Evolutionary conservation across 495 filamentous ascomycete genomes (phyloP).

Genomic region (Friedmanniomyces endolithicus): DNA sequence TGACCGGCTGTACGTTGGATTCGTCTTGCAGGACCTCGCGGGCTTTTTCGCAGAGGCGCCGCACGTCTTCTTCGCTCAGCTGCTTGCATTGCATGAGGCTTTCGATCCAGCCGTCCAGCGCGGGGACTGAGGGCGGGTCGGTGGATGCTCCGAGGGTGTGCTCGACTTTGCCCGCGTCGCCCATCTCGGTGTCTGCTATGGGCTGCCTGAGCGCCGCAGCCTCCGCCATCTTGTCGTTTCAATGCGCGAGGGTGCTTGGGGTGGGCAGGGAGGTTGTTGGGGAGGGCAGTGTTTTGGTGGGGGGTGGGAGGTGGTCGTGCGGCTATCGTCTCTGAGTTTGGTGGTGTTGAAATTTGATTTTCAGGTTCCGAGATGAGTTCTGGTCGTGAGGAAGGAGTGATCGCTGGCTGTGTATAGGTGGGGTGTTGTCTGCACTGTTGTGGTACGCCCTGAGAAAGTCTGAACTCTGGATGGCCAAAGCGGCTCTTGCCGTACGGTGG

Average conservation of each 20-base stretch:
- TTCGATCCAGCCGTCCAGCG: constrained; percentile 96
- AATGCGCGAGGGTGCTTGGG: not conserved
- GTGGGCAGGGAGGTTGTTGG: not conserved
- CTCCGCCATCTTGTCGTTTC: constrained; percentile 13
- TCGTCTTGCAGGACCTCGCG: constrained; percentile 93
- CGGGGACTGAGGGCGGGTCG: constrained; percentile 81
- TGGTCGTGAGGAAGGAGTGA: too few species aligned
- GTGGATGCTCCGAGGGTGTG: constrained; percentile 50
- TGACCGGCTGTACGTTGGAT: constrained; percentile 94
- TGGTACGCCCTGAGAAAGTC: not conserved
- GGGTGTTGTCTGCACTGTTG: too few species aligned
- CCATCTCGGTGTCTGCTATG: constrained; percentile 93
- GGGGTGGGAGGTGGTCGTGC: not conserved
- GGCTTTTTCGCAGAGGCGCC: constrained; percentile 93
- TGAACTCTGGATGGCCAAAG: too few species aligned
- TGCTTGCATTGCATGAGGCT: constrained; percentile 98
- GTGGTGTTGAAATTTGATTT: too few species aligned
- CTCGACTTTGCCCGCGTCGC: constrained; percentile 80
- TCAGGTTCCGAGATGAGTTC: too few species aligned
- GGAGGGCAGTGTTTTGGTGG: not conserved
- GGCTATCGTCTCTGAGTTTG: too few species aligned
- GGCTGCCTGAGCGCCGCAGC: constrained; percentile 17
- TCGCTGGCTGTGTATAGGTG: too few species aligned
- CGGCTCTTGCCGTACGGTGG: too few species aligned
- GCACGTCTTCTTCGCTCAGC: constrained; percentile 85